These are phyloP conservation scores for Penicillium salamii DNA, from an alignment of 495 filamentous ascomycete species.

Conservation along the genomic window DNA sequence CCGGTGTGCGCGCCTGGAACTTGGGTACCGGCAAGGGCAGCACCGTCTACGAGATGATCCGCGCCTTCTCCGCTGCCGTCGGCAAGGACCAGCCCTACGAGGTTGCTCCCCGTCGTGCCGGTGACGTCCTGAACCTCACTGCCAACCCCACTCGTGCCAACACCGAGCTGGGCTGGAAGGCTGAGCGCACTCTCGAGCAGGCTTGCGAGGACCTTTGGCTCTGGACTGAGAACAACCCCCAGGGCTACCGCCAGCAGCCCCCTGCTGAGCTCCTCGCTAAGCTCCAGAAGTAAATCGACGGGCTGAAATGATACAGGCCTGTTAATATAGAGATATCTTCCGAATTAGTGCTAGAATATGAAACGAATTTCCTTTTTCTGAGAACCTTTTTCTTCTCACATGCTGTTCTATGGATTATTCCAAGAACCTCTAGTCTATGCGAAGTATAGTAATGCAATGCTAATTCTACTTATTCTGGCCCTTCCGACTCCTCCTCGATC, in stretches of 20 bases:
- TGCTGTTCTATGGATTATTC: too few species aligned
- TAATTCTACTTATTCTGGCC: conserved; percentile 14
- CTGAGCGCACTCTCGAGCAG: conserved; percentile 83
- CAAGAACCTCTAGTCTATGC: background rate
- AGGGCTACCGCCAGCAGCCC: conserved; percentile 88
- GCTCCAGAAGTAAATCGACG: conserved; percentile 55
- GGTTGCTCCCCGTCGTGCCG: conserved; percentile 75
- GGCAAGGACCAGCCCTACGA: conserved; percentile 84
- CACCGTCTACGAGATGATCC: conserved; percentile 97
- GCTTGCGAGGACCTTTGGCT: conserved; percentile 93
- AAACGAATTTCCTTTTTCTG: conserved; percentile 44
- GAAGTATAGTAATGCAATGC: background rate
- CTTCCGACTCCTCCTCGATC: conserved; percentile 47
- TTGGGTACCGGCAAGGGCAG: conserved; percentile 91
- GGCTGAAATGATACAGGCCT: conserved; percentile 3
- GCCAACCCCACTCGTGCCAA: conserved; percentile 86
- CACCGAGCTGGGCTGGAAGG: conserved; percentile 88
- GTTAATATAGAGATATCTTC: conserved; percentile 23
- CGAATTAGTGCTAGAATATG: conserved; percentile 27
- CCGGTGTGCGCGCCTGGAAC: conserved; percentile 95
- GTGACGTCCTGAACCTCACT: conserved; percentile 92
- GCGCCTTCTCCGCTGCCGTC: conserved; percentile 83
- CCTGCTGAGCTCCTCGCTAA: conserved; percentile 77
- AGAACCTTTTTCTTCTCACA: background rate
- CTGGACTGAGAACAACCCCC: conserved; percentile 93